Base-by-base conservation (phyloP, 2,329 filamentous ascomycete genomes). In the Thermoascus crustaceus region DNA sequence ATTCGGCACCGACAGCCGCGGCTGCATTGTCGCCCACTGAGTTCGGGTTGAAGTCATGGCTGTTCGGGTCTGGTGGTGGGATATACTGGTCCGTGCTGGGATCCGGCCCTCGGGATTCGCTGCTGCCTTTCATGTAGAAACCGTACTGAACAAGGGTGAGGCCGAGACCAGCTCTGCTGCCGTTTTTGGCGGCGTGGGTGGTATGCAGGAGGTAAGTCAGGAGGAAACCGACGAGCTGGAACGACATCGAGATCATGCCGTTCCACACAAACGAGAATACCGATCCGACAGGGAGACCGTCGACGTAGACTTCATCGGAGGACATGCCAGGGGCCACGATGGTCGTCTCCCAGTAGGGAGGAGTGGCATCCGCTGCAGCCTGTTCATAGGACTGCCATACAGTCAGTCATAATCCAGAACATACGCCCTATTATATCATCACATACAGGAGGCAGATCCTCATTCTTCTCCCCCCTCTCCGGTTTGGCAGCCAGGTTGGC, bases 341-440 rank as follows among this genome's bases (percentile, higher is more conserved):
- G 0, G 91, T 96, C 4, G 91, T 98, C 68, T 98, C 91, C 91
- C 91, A 98, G 64, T 98, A 98, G 0, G 91, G 91, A 1, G 91
- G 91, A 31, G 91, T 91, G 16, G 87, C 83, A 61, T 98, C 91
- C 26, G 89, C 89, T 3, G 91, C 91, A 10, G 91, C 91, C 76
- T 96, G 89, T 72, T 98, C 91, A 60, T 98, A 98, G 22, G 89
- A 88, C 85, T 95, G 51, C 10, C 41, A 24, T 32, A 27, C 25
- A 30, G 57, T 71, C 54, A 69, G 64, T 48, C 27, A 19, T 26
- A 34, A 35, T 30, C 27, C 25, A 29, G 9, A 25, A 31, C 7
- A 10, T 25, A n/a, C 24, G 7, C 17, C 19, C 17, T 29, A 10
- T 41, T 8, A 20, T 26, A 22, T 5, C 32, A 34, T 32, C 18